phyloP scores from a whole-genome alignment of 2,329 filamentous ascomycete species.

The Botrytis elliptica region DNA sequence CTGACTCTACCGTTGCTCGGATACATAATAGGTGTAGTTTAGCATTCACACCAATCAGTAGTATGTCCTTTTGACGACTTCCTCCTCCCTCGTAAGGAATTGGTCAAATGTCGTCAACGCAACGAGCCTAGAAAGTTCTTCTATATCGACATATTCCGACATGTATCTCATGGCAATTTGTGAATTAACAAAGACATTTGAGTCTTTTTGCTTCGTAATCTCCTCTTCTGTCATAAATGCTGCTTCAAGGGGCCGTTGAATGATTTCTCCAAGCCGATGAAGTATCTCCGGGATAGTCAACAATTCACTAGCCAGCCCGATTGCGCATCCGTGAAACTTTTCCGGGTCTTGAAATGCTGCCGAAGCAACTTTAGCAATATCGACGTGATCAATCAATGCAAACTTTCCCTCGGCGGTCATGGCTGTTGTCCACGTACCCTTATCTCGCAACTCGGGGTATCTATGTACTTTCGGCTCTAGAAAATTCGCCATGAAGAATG shows the following conservation, averaged over 20 bases:
- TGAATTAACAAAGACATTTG: neutral
- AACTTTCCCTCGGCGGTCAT: neutral
- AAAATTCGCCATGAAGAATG: constrained; percentile 4
- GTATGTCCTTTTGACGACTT: neutral
- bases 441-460: neutral
- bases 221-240: neutral
- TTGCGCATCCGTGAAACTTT: neutral
- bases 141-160: neutral
- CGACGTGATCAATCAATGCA: neutral
- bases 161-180: neutral
- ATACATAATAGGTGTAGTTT: neutral
- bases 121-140: neutral
- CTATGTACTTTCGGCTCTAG: neutral
- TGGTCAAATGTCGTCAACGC: neutral
- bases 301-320: neutral
- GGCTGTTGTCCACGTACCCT: neutral
- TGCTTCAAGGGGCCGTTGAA: neutral
- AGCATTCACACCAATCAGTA: neutral
- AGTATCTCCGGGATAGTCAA: neutral
- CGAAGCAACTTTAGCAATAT: neutral
- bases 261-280: neutral
- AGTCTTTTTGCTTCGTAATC: neutral
- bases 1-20: neutral
- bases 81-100: neutral
- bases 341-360: neutral